Conservation (phyloP, 2,329 filamentous ascomycete genomes). For the Dactylellina drechsleri region DNA sequence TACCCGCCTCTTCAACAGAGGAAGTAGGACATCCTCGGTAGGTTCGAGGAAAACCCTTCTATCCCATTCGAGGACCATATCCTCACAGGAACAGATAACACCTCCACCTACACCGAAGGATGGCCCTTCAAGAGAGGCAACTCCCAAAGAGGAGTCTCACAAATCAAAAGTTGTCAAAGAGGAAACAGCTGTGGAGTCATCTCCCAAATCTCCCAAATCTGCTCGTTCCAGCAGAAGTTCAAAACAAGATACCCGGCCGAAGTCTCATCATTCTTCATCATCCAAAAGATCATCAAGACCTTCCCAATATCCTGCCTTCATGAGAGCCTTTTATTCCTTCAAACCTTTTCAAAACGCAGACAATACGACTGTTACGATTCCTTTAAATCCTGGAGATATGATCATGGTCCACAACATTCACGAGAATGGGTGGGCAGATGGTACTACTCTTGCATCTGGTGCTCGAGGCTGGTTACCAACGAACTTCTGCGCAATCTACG, state of each 20-base stretch:
- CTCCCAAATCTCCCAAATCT: slow-evolving; percentile 2
- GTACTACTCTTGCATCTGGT: slow-evolving; percentile 85
- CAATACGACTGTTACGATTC: slow-evolving; percentile 81
- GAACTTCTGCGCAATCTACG: slow-evolving; percentile 96
- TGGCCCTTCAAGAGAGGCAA: slow-evolving; percentile 41
- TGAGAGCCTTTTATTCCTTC: slow-evolving; percentile 93
- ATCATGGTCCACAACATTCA: slow-evolving; percentile 96
- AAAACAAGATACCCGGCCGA: slow-evolving; percentile 15
- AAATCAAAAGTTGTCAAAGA: slow-evolving; percentile 11
- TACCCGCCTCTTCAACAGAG: slow-evolving; percentile 47
- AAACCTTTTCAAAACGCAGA: slow-evolving; percentile 79
- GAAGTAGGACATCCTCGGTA: slow-evolving; percentile 51
- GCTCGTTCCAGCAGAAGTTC: slow-evolving; percentile 7
- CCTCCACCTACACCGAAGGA: slow-evolving; percentile 52
- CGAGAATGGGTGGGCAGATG: slow-evolving; percentile 98
- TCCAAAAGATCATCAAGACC: slow-evolving; percentile 38
- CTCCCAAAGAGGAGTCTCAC: slow-evolving; percentile 21
- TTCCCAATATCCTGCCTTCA: slow-evolving; percentile 67
- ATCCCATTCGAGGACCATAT: slow-evolving; percentile 51
- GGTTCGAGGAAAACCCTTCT: slow-evolving; percentile 51
- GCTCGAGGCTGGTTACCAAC: slow-evolving; percentile 95
- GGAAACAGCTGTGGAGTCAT: background rate
- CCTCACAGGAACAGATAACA: slow-evolving; percentile 50
- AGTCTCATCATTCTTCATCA: slow-evolving; percentile 40
- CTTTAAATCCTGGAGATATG: slow-evolving; percentile 88